phyloP scores from a whole-genome alignment of 2,329 filamentous ascomycete species.

The Stachybotrys chlorohalonatus region DNA sequence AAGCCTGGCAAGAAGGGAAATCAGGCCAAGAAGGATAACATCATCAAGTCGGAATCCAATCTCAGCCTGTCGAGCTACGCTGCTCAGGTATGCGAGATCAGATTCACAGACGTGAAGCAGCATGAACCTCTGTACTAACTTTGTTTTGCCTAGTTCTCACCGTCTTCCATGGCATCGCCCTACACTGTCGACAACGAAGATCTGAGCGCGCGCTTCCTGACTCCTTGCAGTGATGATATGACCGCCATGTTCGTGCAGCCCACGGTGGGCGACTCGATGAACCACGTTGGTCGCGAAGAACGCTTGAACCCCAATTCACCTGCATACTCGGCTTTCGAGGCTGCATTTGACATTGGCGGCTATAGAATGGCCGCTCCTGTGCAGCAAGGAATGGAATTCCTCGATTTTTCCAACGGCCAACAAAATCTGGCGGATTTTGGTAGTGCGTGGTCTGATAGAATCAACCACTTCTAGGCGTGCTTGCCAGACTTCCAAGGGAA shows the following conservation, averaged over 20 bases:
- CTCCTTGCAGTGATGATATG: constrained; percentile 46
- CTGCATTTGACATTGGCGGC: constrained; percentile 28
- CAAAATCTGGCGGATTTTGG: not conserved
- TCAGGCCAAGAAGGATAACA: constrained; percentile 22
- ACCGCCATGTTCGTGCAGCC: not conserved
- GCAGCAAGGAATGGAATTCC: not conserved
- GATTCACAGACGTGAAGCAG: constrained; percentile 14
- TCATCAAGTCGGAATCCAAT: constrained; percentile 30
- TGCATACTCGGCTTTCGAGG: constrained; percentile 30
- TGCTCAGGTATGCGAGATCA: constrained; percentile 26
- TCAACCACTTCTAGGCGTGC: no score
- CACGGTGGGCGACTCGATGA: constrained; percentile 13
- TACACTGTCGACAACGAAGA: constrained; percentile 27
- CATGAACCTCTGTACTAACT: not conserved
- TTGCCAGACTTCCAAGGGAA: no score
- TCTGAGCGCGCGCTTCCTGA: constrained; percentile 34
- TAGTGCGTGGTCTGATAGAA: not conserved
- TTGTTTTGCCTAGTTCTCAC: constrained; percentile 23
- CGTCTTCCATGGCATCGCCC: constrained; percentile 26
- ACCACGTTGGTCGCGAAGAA: constrained; percentile 18
- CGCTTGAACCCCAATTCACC: constrained; percentile 7
- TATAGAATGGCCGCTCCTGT: constrained; percentile 19
- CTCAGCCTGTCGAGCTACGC: constrained; percentile 16
- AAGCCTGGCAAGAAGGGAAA: constrained; percentile 32
- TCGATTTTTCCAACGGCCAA: not conserved